Percentiles rank a stretch among this genome's conserved stretches.
phyloP scores from a whole-genome alignment of 2,329 filamentous ascomycete species.

The Penicillium sclerotigenum region DNA sequence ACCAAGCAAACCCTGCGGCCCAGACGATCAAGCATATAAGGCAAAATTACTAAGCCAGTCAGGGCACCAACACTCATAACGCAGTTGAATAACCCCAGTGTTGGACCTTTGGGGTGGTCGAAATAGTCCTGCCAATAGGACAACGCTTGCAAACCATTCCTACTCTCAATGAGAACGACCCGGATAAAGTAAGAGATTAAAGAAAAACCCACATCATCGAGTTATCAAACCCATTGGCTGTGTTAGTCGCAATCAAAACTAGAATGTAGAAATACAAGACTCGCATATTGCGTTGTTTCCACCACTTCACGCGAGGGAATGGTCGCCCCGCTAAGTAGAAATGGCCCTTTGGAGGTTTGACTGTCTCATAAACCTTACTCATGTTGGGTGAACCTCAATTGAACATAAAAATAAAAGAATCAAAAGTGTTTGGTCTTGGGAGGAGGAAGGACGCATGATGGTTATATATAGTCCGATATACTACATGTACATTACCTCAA shows the following conservation, averaged over 20 bases:
- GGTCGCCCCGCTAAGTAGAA: conserved; percentile 17
- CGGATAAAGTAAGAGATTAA: background rate
- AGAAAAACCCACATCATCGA: conserved; percentile 42
- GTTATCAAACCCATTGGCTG: conserved; percentile 51
- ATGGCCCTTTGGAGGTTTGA: conserved; percentile 10
- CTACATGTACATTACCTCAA: background rate
- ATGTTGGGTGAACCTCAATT: background rate
- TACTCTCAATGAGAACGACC: background rate
- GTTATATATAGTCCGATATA: background rate
- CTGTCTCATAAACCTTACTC: background rate
- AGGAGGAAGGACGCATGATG: background rate
- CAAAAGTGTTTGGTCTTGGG: too few species aligned
- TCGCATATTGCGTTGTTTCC: conserved; percentile 23
- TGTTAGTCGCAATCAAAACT: conserved; percentile 21
- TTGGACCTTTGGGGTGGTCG: conserved; percentile 31
- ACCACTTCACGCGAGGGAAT: conserved; percentile 27
- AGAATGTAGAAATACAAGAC: conserved; percentile 23
- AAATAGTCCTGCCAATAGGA: conserved; percentile 44
- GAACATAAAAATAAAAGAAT: background rate
- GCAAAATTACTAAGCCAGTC: conserved; percentile 47
- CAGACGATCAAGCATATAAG: conserved; percentile 48
- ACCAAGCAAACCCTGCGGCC: conserved; percentile 50
- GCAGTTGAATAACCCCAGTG: conserved; percentile 46
- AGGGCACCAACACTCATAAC: conserved; percentile 52
- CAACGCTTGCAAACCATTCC: conserved; percentile 48